Evolutionary conservation across 345 rosid species (phyloP).

Genomic region (Arabis hirsuta): DNA sequence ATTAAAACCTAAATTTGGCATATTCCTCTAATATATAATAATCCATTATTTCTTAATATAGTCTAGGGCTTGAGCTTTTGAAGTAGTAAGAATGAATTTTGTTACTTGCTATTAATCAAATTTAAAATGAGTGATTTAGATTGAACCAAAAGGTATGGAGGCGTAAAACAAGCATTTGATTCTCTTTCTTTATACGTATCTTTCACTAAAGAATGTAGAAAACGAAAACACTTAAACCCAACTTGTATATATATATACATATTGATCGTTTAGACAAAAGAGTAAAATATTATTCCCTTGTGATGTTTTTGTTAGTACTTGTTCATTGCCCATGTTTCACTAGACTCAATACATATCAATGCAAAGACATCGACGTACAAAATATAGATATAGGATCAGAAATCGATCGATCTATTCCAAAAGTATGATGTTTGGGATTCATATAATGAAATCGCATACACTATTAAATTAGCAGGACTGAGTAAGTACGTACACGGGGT

Average conservation of each 20-base stretch:
- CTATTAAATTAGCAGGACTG: background rate
- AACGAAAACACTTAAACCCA: background rate
- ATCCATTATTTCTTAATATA: slow-evolving; percentile 19
- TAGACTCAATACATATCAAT: background rate
- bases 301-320: slow-evolving; percentile 8
- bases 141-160: slow-evolving; percentile 41
- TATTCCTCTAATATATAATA: slow-evolving; percentile 6
- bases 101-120: background rate
- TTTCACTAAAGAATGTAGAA: slow-evolving; percentile 43
- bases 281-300: background rate
- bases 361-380: background rate
- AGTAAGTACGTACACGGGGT: background rate
- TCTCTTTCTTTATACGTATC: slow-evolving; percentile 35
- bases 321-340: slow-evolving; percentile 1
- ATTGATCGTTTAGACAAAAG: slow-evolving; percentile 4
- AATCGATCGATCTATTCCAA: background rate
- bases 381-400: background rate
- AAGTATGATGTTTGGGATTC: background rate
- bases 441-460: background rate
- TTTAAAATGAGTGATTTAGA: slow-evolving; percentile 28
- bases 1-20: background rate
- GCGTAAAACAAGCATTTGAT: slow-evolving; percentile 34
- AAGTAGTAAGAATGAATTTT: slow-evolving; percentile 25
- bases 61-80: slow-evolving; percentile 9
- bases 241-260: slow-evolving; percentile 8